phyloP scores from a whole-genome alignment of 2,329 filamentous ascomycete genomes.

The Penicillium verrucosum region DNA sequence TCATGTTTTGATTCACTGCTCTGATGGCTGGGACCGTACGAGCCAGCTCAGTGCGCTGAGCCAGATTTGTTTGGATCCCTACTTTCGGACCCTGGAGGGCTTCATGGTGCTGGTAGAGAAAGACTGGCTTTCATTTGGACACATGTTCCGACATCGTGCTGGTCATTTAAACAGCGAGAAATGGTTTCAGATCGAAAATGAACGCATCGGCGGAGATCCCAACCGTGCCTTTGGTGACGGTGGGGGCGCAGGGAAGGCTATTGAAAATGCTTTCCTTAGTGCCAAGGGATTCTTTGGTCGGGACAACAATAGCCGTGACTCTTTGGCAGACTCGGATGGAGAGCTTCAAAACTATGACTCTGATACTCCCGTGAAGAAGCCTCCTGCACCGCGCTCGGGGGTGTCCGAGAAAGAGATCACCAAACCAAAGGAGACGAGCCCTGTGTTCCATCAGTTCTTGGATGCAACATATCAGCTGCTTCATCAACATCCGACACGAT shows the following conservation, averaged over 20 bases:
- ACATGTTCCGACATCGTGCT: constrained; percentile 93
- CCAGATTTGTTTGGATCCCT: constrained; percentile 91
- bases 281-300: constrained; percentile 90
- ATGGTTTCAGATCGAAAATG: constrained; percentile 87
- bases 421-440: constrained; percentile 80
- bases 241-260: constrained; percentile 61
- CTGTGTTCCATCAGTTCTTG: constrained; percentile 96
- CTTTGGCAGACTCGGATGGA: constrained; percentile 60
- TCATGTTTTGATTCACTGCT: constrained; percentile 94
- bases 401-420: constrained; percentile 65
- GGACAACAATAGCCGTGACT: constrained; percentile 64
- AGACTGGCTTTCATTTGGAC: constrained; percentile 95
- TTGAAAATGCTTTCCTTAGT: constrained; percentile 80
- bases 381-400: constrained; percentile 31
- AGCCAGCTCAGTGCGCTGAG: constrained; percentile 89
- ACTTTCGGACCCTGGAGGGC: constrained; percentile 88
- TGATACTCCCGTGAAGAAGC: constrained; percentile 41
- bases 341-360: constrained; percentile 51
- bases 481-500: constrained; percentile 78
- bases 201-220: constrained; percentile 61
- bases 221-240: constrained; percentile 41
- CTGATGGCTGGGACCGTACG: constrained; percentile 96
- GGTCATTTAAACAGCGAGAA: constrained; percentile 86
- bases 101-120: constrained; percentile 96
- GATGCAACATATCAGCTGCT: constrained; percentile 90